phyloP scores from a whole-genome alignment of 2,329 filamentous ascomycete genomes.

The Fusarium torulosum region DNA sequence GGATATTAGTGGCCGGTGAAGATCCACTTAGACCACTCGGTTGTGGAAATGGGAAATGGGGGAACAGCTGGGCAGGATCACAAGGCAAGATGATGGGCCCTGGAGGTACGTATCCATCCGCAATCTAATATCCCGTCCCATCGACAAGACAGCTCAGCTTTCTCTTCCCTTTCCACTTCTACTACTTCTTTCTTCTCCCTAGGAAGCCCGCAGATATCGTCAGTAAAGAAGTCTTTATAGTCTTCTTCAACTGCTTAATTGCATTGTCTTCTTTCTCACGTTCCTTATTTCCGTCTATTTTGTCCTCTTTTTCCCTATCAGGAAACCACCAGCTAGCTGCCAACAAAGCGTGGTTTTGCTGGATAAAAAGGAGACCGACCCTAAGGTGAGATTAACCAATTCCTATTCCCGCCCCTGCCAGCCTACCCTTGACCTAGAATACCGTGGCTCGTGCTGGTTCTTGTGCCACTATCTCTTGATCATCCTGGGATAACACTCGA shows the following conservation, averaged over 20 bases:
- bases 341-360: slow-evolving; percentile 36
- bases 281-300: slow-evolving; percentile 22
- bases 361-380: slow-evolving; percentile 38
- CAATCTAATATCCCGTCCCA: slow-evolving; percentile 43
- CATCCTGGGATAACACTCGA: slow-evolving; percentile 19
- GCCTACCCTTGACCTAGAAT: slow-evolving; percentile 18
- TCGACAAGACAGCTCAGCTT: slow-evolving; percentile 41
- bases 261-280: slow-evolving; percentile 29
- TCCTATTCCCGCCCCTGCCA: slow-evolving; percentile 20
- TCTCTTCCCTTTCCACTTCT: slow-evolving; percentile 25
- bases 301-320: slow-evolving; percentile 9
- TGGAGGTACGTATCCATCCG: slow-evolving; percentile 42
- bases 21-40: slow-evolving; percentile 18
- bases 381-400: slow-evolving; percentile 40
- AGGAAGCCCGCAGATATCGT: slow-evolving; percentile 33
- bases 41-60: slow-evolving; percentile 42
- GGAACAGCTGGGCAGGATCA: slow-evolving; percentile 39
- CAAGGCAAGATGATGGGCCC: slow-evolving; percentile 27
- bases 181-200: slow-evolving; percentile 21
- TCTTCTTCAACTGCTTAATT: slow-evolving; percentile 28
- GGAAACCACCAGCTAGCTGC: slow-evolving; percentile 14
- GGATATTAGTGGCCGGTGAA: slow-evolving; percentile 31
- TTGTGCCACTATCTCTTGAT: slow-evolving; percentile 19
- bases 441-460: slow-evolving; percentile 12
- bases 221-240: slow-evolving; percentile 30